Evolutionary conservation across 2,329 filamentous ascomycete species (phyloP).

Genomic region (Fusarium sp.): DNA sequence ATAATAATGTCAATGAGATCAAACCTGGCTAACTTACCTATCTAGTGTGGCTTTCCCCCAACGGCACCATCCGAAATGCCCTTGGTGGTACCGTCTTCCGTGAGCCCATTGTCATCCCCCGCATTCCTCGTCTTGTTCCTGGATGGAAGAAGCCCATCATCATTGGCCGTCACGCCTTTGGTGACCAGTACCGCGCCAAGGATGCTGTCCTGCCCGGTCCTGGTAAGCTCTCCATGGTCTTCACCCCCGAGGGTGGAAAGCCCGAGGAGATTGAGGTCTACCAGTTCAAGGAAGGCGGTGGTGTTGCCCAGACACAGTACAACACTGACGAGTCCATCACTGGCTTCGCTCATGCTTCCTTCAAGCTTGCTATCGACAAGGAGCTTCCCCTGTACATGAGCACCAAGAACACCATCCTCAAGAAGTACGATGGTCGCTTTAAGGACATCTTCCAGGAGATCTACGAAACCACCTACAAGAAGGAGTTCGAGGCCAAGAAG

Average conservation of each 20-base stretch:
- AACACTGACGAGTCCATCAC: slow-evolving; percentile 97
- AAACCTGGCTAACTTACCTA: slow-evolving; percentile 40
- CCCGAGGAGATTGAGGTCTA: slow-evolving; percentile 90
- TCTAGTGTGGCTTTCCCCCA: slow-evolving; percentile 96
- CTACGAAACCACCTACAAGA: slow-evolving; percentile 88
- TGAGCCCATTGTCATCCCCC: slow-evolving; percentile 96
- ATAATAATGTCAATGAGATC: slow-evolving; percentile 17
- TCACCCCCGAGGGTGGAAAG: slow-evolving; percentile 85
- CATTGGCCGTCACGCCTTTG: slow-evolving; percentile 97
- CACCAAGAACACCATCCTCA: slow-evolving; percentile 99
- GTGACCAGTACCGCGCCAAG: slow-evolving; percentile 98
- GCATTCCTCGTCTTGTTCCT: slow-evolving; percentile 91
- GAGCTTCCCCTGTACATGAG: slow-evolving; percentile 97
- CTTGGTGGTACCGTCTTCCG: slow-evolving; percentile 97
- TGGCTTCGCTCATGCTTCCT: slow-evolving; percentile 95
- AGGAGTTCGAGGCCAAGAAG: slow-evolving; percentile 87
- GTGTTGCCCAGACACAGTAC: slow-evolving; percentile 95
- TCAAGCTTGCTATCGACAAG: slow-evolving; percentile 94
- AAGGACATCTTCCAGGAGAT: slow-evolving; percentile 99
- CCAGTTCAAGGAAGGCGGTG: slow-evolving; percentile 87
- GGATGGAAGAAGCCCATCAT: slow-evolving; percentile 99
- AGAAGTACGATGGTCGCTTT: slow-evolving; percentile 98
- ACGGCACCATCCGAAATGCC: slow-evolving; percentile 84
- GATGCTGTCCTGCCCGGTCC: slow-evolving; percentile 85
- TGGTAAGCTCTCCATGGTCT: slow-evolving; percentile 95